Evolutionary conservation across 2,329 filamentous ascomycete species (phyloP).

Genomic region (Hypocreales sp.): DNA sequence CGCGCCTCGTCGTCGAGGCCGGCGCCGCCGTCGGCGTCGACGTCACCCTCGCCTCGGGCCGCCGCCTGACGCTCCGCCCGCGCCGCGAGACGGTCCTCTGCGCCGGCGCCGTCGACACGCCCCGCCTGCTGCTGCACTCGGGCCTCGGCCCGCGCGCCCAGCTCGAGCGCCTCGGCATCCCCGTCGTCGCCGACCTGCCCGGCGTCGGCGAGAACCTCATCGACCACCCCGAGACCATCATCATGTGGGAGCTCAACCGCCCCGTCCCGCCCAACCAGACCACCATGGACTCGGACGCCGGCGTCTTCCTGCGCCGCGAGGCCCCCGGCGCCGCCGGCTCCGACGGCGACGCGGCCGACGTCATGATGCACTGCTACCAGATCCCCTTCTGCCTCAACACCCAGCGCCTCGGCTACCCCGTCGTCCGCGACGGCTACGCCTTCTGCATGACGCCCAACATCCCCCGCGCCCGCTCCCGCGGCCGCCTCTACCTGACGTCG

Average conservation of each 20-base stretch:
- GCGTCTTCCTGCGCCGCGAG: constrained; percentile 75
- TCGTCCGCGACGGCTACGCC: constrained; percentile 52
- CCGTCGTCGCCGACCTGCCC: constrained; percentile 39
- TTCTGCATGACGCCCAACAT: constrained; percentile 95
- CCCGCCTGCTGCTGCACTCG: constrained; percentile 45
- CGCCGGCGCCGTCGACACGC: constrained; percentile 70
- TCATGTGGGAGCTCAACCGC: constrained; percentile 64
- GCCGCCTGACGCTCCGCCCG: constrained; percentile 40
- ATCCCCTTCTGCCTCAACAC: constrained; percentile 88
- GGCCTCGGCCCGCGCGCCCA: constrained; percentile 40
- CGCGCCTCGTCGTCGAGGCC: constrained; percentile 57
- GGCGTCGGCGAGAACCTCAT: constrained; percentile 46
- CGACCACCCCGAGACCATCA: constrained; percentile 45
- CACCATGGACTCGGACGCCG: constrained; percentile 82
- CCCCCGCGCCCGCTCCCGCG: constrained; percentile 63
- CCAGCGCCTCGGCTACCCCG: constrained; percentile 54
- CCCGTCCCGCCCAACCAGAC: constrained; percentile 65
- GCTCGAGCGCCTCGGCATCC: constrained; percentile 35
- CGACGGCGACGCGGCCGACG: constrained; percentile 64
- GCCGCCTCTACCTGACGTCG: constrained; percentile 63
- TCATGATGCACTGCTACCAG: constrained; percentile 97
- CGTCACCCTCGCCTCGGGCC: constrained; percentile 41
- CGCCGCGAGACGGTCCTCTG: constrained; percentile 66
- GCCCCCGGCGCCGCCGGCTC: constrained; percentile 46
- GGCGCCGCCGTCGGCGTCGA: constrained; percentile 60